These are phyloP conservation scores for Fonsecaea monophora DNA, from an alignment of 2,329 filamentous ascomycete species.

Conservation along the genomic window DNA sequence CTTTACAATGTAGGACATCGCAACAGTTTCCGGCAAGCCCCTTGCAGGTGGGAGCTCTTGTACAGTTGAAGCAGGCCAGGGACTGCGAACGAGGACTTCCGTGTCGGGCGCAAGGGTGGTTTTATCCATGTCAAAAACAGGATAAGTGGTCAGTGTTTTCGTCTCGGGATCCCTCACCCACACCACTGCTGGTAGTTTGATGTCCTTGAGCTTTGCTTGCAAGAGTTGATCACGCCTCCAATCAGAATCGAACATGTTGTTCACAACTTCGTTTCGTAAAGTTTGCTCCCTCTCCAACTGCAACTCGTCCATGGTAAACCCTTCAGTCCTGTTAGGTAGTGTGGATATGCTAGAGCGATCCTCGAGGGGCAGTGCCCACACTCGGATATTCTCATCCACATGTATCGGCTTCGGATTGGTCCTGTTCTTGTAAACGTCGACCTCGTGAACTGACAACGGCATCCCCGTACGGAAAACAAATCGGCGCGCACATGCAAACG, in stretches of 20 bases:
- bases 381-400: slow-evolving; percentile 75
- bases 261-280: slow-evolving; percentile 68
- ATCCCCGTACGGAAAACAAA: slow-evolving; percentile 88
- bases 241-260: slow-evolving; percentile 77
- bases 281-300: slow-evolving; percentile 50
- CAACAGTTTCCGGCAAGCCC: slow-evolving; percentile 63
- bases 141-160: slow-evolving; percentile 68
- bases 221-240: slow-evolving; percentile 76
- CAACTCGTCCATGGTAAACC: slow-evolving; percentile 54
- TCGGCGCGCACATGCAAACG: slow-evolving; percentile 78
- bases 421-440: slow-evolving; percentile 38
- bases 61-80: slow-evolving; percentile 77
- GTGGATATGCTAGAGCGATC: slow-evolving; percentile 30
- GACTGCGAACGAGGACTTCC: slow-evolving; percentile 73
- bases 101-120: slow-evolving; percentile 65
- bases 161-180: slow-evolving; percentile 69
- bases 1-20: slow-evolving; percentile 86
- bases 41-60: slow-evolving; percentile 70
- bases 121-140: slow-evolving; percentile 71
- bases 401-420: slow-evolving; percentile 67
- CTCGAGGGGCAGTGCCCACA: slow-evolving; percentile 78
- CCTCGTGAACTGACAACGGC: slow-evolving; percentile 74
- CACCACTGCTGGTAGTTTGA: slow-evolving; percentile 71
- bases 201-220: slow-evolving; percentile 70
- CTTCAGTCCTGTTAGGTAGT: slow-evolving; percentile 55